Percentiles rank a stretch among this genome's conserved stretches.
These are phyloP conservation scores for Emiliania huxleyi DNA, from an alignment of 78 protist species.

Conservation along the genomic window DNA sequence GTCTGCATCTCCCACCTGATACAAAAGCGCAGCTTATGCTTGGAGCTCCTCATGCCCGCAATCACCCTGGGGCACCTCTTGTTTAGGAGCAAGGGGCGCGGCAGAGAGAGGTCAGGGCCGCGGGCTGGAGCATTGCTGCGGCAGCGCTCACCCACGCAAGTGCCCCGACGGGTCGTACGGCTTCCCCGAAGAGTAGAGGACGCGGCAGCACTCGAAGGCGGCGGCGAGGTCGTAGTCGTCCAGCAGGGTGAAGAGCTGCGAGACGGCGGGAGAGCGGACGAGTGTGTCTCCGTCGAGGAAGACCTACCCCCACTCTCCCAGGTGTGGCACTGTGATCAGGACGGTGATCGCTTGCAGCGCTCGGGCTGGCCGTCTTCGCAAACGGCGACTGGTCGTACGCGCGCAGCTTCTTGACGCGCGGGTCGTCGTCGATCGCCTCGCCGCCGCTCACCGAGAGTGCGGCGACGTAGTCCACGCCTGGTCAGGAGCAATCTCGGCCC, in stretches of 20 bases:
- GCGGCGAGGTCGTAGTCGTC: neutral
- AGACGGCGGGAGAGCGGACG: neutral
- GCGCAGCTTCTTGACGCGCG: neutral
- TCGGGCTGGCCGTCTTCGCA: neutral
- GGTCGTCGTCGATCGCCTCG: neutral
- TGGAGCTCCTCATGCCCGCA: no score
- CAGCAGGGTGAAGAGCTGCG: neutral
- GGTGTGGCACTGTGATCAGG: no score
- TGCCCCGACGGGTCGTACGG: neutral
- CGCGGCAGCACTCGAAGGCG: neutral
- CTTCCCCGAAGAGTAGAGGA: neutral
- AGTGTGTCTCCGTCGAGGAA: neutral
- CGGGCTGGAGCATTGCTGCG: no score
- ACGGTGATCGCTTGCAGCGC: no score
- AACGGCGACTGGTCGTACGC: neutral
- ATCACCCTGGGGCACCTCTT: no score
- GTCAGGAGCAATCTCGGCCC: no score
- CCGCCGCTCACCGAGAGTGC: no score
- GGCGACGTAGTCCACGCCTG: no score
- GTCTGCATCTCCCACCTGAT: conserved; percentile 27
- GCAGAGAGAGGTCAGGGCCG: no score
- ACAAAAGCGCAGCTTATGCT: no score
- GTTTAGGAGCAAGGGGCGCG: no score
- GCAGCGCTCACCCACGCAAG: neutral
- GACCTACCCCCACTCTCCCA: no score